phyloP scores from a whole-genome alignment of 257 asterid genomes.

The Coffea eugenioides region DNA sequence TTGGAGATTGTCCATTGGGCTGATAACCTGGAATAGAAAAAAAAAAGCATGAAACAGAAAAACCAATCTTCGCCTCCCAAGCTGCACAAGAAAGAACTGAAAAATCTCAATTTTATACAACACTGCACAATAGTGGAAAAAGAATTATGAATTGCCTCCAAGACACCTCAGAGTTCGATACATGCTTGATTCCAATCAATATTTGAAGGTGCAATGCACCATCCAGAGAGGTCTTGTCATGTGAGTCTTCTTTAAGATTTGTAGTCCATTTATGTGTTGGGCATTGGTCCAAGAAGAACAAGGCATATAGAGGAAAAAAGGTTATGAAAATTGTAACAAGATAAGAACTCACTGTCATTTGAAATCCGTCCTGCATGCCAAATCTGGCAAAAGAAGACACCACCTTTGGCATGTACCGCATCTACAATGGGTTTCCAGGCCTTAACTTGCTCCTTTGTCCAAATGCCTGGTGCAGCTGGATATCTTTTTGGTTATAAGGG shows the following conservation, averaged over 20 bases:
- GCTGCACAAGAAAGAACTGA: too few species aligned
- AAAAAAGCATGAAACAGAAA: not conserved
- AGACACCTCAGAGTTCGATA: too few species aligned
- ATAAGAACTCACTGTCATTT: slow-evolving; percentile 8
- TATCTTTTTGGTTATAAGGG: slow-evolving; percentile 4
- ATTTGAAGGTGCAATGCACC: too few species aligned
- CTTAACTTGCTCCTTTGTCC: slow-evolving; percentile 31
- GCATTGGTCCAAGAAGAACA: too few species aligned
- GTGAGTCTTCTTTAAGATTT: too few species aligned
- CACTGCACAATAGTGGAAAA: too few species aligned
- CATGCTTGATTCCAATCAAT: too few species aligned
- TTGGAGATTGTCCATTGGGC: slow-evolving; percentile 35
- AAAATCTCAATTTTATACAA: too few species aligned
- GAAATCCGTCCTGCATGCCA: slow-evolving; percentile 33
- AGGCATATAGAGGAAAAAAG: not conserved
- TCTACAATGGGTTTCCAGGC: slow-evolving; percentile 38
- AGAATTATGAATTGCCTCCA: too few species aligned
- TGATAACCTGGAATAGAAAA: slow-evolving; percentile 19
- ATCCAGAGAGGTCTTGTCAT: too few species aligned
- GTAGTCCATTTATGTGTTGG: too few species aligned
- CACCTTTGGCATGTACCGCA: slow-evolving; percentile 35
- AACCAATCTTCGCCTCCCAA: too few species aligned
- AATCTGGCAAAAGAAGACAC: slow-evolving; percentile 31
- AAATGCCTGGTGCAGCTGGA: slow-evolving; percentile 27
- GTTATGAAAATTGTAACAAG: not conserved